These are phyloP conservation scores for Moelleriella libera DNA, from an alignment of 2,329 filamentous ascomycete genomes.

Conservation along the genomic window DNA sequence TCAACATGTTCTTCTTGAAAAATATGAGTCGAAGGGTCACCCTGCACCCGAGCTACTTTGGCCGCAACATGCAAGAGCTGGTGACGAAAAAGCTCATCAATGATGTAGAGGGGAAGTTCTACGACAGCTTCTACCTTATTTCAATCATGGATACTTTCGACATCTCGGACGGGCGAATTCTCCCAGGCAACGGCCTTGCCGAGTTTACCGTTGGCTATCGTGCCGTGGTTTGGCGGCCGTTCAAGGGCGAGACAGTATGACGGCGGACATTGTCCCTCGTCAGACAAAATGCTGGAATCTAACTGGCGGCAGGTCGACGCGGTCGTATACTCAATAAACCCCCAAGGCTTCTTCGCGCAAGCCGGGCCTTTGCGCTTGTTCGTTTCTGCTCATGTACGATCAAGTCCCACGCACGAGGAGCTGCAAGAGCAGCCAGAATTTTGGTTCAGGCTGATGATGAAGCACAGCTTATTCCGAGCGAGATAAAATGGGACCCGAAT, in stretches of 20 bases:
- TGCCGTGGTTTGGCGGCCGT: constrained; percentile 93
- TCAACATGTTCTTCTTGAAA: constrained; percentile 89
- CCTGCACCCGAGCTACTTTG: constrained; percentile 94
- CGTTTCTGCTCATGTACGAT: constrained; percentile 65
- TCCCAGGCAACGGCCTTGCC: constrained; percentile 80
- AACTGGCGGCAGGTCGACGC: constrained; percentile 63
- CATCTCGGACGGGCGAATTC: constrained; percentile 82
- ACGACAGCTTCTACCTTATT: constrained; percentile 93
- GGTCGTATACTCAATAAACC: constrained; percentile 81
- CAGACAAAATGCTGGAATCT: constrained; percentile 10
- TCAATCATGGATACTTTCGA: constrained; percentile 95
- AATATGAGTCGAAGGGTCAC: constrained; percentile 91
- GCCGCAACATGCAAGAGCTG: constrained; percentile 81
- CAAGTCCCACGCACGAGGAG: background rate
- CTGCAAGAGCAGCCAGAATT: no score
- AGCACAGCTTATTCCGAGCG: constrained; percentile 68
- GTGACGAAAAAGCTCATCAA: constrained; percentile 80
- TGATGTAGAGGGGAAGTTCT: constrained; percentile 91
- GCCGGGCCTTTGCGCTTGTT: constrained; percentile 68
- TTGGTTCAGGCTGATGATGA: background rate
- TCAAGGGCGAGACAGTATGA: constrained; percentile 91
- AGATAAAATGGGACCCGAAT: constrained; percentile 90
- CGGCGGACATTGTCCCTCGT: constrained; percentile 5
- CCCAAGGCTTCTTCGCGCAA: constrained; percentile 80
- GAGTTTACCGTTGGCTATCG: constrained; percentile 93